Conservation (phyloP, 2,329 filamentous ascomycete genomes). For the Arthroderma sp. region DNA sequence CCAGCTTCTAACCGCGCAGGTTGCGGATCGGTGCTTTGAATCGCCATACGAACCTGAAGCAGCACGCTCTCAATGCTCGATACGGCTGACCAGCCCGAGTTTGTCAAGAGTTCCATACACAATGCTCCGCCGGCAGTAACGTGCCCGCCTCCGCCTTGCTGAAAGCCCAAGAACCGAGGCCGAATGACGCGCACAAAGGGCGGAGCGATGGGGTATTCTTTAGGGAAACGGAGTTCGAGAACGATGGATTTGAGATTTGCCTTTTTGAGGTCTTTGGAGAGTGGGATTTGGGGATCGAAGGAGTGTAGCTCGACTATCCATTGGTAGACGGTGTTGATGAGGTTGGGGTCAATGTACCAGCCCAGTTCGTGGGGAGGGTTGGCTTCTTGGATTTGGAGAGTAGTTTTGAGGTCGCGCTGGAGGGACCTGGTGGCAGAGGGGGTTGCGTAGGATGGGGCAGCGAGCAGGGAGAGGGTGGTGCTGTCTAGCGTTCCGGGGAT, state of each 20-base stretch:
- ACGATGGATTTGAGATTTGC: constrained; percentile 54
- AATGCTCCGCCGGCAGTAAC: constrained; percentile 74
- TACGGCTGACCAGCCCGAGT: constrained; percentile 64
- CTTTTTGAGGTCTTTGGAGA: constrained; percentile 61
- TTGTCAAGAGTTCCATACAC: constrained; percentile 74
- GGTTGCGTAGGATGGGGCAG: constrained; percentile 52
- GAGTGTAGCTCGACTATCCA: constrained; percentile 87
- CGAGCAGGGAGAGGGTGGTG: constrained; percentile 49
- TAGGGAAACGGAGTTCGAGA: constrained; percentile 68
- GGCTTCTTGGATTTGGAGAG: constrained; percentile 51
- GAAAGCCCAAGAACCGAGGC: constrained; percentile 63
- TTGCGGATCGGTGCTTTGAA: constrained; percentile 52
- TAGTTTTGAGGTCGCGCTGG: constrained; percentile 48
- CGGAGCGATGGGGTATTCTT: constrained; percentile 61
- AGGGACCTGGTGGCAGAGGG: constrained; percentile 48
- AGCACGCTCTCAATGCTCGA: constrained; percentile 66
- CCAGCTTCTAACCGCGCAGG: constrained; percentile 53
- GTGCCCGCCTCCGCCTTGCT: constrained; percentile 65
- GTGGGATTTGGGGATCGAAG: constrained; percentile 55
- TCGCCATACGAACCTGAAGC: constrained; percentile 65
- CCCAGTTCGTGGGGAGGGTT: constrained; percentile 55
- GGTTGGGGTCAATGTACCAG: constrained; percentile 63
- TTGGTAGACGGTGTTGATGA: constrained; percentile 65
- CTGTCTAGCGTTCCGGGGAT: constrained; percentile 53
- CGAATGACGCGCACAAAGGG: constrained; percentile 75